Base-by-base conservation (phyloP, 129 eudicot genomes). In the Chrysanthemum makinoi region DNA sequence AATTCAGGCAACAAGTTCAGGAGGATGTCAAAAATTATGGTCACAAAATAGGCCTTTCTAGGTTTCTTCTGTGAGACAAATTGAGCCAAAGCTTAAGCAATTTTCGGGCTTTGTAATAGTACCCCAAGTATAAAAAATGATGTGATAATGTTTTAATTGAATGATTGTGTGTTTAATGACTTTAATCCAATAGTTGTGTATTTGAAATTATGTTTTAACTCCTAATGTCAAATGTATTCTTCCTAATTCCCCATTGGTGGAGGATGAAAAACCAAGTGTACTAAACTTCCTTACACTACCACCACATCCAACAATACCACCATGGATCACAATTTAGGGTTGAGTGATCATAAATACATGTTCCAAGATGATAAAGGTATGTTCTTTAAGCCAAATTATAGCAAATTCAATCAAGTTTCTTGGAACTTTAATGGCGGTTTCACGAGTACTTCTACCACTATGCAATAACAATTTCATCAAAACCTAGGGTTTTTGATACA, bases 171-270 rank as follows among this genome's bases (percentile, higher is more conserved):
- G 43, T 35, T 35, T 35, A 35, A 35, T 35, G 43, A 35, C 43
- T 35, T 35, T 35, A 35, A 35, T 35, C 43, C 43, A 35, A 35
- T 35, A 35, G 7, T 35, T 35, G 43, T 35, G 43, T 35, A 35
- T 6, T 35, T 35, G 43, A 35, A 35, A 35, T 35, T 1, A 35
- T 35, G 43, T 35, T 35, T 33, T 35, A 35, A 35, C 43, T 35
- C 5, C 43, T 3, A 35, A 35, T 35, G 43, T 35, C 5, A 35
- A 35, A 30, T 30, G 95, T 65, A 91, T 95, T 47, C 95, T 91
- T 64, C 91, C 95, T 3, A 91, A 91, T 65, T 91, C 26, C 97
- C 97, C 1, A 86, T 88, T 30, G 97, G 97, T 17, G 97, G 97
- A 50, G 93, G 87, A 78, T 88, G 97, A 20, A 91, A 91, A 84